Evolutionary conservation across 768 basidiomycete species (phyloP).

Genomic region (Tulasnella sp.): DNA sequence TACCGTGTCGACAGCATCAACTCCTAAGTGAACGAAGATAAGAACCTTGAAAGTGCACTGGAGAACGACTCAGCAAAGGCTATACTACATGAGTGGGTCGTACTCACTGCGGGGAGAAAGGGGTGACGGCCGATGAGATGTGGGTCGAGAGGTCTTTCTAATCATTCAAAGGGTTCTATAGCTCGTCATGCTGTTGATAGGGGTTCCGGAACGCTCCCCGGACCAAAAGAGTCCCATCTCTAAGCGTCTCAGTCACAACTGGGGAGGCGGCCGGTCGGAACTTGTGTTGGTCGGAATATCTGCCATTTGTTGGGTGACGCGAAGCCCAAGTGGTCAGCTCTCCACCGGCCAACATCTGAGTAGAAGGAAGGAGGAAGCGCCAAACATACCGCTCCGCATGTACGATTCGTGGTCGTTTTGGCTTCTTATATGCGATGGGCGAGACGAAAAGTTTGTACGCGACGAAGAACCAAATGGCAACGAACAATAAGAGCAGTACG

Average conservation of each 20-base stretch:
- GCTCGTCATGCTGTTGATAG: conserved; percentile 18
- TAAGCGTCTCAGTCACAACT: conserved; percentile 68
- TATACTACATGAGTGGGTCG: not conserved
- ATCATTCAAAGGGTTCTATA: not conserved
- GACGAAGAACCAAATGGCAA: conserved; percentile 46
- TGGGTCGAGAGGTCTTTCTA: not conserved
- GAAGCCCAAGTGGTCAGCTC: not conserved
- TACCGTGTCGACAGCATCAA: not conserved
- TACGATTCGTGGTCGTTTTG: conserved; percentile 45
- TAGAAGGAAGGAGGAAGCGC: not conserved
- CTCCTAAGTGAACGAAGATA: not conserved
- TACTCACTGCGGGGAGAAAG: not conserved
- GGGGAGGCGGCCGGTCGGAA: conserved; percentile 83
- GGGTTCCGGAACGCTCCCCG: conserved; percentile 49
- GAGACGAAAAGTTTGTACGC: conserved; percentile 38
- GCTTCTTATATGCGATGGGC: conserved; percentile 23
- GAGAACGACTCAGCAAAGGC: not conserved
- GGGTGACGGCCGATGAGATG: not conserved
- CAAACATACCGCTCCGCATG: conserved; percentile 58
- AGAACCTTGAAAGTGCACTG: not conserved
- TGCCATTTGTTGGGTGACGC: conserved; percentile 33
- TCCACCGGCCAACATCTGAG: not conserved
- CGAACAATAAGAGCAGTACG: conserved; percentile 42
- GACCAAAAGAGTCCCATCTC: conserved; percentile 63
- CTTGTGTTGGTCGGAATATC: conserved; percentile 79